A percentile compares a stretch with the other conserved stretches of the same genome.
Conservation (phyloP, 805 yeast genomes). For the Phaffomyces antillensis region DNA sequence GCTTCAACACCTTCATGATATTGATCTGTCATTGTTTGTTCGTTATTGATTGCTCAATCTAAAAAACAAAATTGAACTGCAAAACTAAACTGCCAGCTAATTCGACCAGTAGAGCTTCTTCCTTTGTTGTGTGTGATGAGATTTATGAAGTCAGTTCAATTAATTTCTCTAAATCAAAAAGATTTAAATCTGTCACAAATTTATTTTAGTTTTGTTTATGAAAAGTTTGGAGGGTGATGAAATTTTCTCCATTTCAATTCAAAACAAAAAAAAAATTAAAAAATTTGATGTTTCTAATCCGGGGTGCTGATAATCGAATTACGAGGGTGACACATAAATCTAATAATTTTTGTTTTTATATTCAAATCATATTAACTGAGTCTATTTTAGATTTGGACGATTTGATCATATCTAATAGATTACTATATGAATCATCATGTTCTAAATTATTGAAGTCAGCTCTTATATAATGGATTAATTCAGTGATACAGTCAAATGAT, state of each 20-base stretch:
- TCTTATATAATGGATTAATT: constrained; percentile 22
- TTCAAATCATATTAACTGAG: constrained; percentile 8
- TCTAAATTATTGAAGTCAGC: constrained; percentile 9
- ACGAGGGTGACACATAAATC: not conserved
- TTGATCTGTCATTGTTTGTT: constrained; percentile 10
- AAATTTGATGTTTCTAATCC: not conserved
- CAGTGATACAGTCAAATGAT: constrained; percentile 34
- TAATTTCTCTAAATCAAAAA: too few species aligned
- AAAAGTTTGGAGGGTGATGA: constrained; percentile 5
- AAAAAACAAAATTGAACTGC: too few species aligned
- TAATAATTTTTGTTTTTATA: not conserved
- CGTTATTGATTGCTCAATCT: too few species aligned
- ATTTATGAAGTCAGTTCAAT: too few species aligned
- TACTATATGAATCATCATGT: constrained; percentile 11
- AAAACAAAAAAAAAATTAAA: not conserved
- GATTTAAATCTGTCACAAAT: not conserved
- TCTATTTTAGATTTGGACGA: constrained; percentile 13
- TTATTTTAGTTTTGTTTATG: not conserved
- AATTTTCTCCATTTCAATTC: too few species aligned
- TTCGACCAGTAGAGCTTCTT: too few species aligned
- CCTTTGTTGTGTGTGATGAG: too few species aligned
- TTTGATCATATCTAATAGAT: constrained; percentile 2
- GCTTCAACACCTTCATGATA: constrained; percentile 23
- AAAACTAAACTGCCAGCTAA: too few species aligned
- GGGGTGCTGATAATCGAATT: not conserved